These are phyloP conservation scores for Kluyveromyces dobzhanskii DNA, from an alignment of 805 yeast genomes.

Conservation along the genomic window DNA sequence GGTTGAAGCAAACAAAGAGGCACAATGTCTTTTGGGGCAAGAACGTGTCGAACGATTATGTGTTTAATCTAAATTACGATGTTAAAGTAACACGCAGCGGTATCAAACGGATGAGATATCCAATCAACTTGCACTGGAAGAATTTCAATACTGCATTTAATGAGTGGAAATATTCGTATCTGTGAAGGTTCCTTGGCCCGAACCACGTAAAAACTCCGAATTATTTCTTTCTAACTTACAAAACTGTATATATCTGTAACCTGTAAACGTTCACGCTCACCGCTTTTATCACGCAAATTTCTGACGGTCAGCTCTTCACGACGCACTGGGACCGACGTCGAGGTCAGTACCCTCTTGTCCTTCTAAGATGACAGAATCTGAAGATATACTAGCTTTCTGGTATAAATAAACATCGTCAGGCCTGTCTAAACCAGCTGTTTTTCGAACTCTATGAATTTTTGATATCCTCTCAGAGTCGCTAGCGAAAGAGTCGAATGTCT, in stretches of 20 bases:
- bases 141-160: conserved; percentile 21
- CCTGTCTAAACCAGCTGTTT: conserved; percentile 20
- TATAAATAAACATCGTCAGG: conserved; percentile 36
- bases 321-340: neutral
- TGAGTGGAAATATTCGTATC: conserved; percentile 20
- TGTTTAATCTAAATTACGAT: conserved; percentile 11
- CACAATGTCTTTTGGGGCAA: conserved; percentile 17
- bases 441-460: conserved; percentile 19
- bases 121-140: conserved; percentile 17
- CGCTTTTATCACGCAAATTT: too few species aligned
- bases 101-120: conserved; percentile 21
- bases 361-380: conserved; percentile 28
- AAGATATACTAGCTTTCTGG: conserved; percentile 34
- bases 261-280: too few species aligned
- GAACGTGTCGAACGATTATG: conserved; percentile 18
- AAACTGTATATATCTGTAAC: neutral
- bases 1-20: conserved; percentile 27
- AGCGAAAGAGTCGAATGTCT: conserved; percentile 30
- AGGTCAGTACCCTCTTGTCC: conserved; percentile 2
- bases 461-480: conserved; percentile 16
- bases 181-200: neutral
- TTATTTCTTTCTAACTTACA: neutral
- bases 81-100: conserved; percentile 21
- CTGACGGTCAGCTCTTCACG: neutral
- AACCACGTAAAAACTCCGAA: too few species aligned